Conservation (phyloP, 179 eudicot genomes). For the Gypsophila paniculata region DNA sequence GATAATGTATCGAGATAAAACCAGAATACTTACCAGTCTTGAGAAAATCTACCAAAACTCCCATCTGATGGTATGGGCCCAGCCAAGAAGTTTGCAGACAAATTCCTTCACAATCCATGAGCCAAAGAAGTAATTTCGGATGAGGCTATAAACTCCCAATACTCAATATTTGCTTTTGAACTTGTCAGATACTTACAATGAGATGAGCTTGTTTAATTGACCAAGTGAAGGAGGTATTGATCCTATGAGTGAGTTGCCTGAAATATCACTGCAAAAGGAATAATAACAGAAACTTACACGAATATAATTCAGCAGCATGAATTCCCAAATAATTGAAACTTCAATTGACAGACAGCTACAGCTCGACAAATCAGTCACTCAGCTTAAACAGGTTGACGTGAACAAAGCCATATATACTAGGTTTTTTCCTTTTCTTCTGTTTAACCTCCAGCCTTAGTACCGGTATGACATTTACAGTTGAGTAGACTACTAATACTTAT, state of each 20-base stretch:
- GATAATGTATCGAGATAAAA: neutral
- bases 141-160: neutral
- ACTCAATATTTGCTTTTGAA: slow-evolving; percentile 1
- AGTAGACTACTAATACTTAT: neutral
- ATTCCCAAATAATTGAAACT: neutral
- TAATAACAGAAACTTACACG: slow-evolving; percentile 1
- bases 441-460: too few species aligned
- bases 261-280: slow-evolving; percentile 61
- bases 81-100: slow-evolving; percentile 76
- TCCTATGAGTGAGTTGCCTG: slow-evolving; percentile 82
- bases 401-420: neutral
- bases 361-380: slow-evolving; percentile 10
- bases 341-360: slow-evolving; percentile 3
- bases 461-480: neutral
- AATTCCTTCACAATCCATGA: slow-evolving; percentile 54
- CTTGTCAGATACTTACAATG: slow-evolving; percentile 51
- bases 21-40: slow-evolving; percentile 60
- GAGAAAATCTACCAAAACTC: slow-evolving; percentile 55
- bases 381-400: neutral
- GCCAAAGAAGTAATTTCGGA: slow-evolving; percentile 14
- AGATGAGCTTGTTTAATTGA: slow-evolving; percentile 58
- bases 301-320: neutral
- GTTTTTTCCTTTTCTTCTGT: too few species aligned
- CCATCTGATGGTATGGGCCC: slow-evolving; percentile 84
- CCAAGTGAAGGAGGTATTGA: slow-evolving; percentile 79